These are phyloP conservation scores for Sclerotinia glacialis DNA, from an alignment of 2,329 filamentous ascomycete genomes.

Conservation along the genomic window DNA sequence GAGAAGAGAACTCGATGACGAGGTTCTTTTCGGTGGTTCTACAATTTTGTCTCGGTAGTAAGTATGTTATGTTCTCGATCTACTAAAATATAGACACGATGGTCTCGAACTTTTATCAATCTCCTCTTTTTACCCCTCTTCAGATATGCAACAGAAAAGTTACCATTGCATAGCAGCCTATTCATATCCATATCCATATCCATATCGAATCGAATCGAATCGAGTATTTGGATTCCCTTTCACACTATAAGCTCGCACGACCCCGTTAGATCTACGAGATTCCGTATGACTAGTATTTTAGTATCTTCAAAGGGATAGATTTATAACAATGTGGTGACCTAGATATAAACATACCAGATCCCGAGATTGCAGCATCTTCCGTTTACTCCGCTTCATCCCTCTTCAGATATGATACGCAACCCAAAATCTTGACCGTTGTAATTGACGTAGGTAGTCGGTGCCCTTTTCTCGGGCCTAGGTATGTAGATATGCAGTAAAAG, in stretches of 20 bases:
- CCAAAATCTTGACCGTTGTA: no score
- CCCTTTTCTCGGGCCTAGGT: no score
- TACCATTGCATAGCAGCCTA: background rate
- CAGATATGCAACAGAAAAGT: background rate
- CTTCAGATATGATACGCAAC: no score
- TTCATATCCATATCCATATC: background rate
- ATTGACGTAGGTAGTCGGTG: no score
- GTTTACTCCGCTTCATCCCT: no score
- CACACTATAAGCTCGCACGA: background rate
- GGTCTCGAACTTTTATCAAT: background rate
- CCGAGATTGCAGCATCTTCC: no score
- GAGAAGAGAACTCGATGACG: background rate
- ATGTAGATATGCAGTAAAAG: no score
- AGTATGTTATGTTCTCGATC: background rate
- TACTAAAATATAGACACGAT: background rate
- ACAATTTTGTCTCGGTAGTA: background rate
- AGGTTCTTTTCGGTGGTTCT: background rate
- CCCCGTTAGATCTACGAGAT: fast-evolving
- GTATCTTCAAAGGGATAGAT: background rate
- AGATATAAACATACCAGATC: no score
- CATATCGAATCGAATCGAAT: no score
- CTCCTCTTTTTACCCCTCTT: slow-evolving; percentile 1
- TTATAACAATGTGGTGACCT: background rate
- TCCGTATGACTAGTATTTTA: background rate
- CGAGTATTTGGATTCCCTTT: background rate